Conservation (phyloP, 345 rosid genomes). For the Pistacia atlantica region DNA sequence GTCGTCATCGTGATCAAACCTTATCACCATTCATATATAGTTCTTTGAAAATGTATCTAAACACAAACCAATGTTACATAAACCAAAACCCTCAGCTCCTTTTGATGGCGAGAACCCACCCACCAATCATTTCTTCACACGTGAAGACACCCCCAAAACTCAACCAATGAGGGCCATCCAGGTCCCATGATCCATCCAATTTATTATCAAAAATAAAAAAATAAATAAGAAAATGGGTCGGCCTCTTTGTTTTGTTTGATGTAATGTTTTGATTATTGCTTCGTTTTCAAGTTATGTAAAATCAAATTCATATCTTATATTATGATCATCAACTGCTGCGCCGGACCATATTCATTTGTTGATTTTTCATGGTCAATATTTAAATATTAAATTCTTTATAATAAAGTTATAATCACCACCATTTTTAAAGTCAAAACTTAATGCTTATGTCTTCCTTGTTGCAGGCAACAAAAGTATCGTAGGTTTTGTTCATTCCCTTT, state of each 20-base stretch:
- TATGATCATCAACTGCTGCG: background rate
- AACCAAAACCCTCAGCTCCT: slow-evolving; percentile 36
- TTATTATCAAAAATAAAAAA: too few relatives aligned
- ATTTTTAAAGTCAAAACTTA: slow-evolving; percentile 9
- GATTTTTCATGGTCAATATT: background rate
- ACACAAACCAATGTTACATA: slow-evolving; percentile 24
- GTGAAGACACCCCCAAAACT: background rate
- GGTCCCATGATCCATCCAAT: background rate
- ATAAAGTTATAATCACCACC: background rate
- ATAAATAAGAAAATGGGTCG: slow-evolving; percentile 25
- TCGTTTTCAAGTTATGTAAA: slow-evolving; percentile 6
- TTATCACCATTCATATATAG: too few relatives aligned
- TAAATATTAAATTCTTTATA: background rate
- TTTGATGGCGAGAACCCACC: slow-evolving; percentile 28
- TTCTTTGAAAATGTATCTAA: slow-evolving; percentile 1
- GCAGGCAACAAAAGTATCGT: slow-evolving; percentile 20
- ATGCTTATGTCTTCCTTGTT: slow-evolving; percentile 14
- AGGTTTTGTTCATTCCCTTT: slow-evolving; percentile 1
- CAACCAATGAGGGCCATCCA: background rate
- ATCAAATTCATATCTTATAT: too few relatives aligned
- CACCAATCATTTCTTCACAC: slow-evolving; percentile 33
- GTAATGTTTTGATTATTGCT: slow-evolving; percentile 18
- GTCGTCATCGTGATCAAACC: too few relatives aligned
- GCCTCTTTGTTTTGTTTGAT: slow-evolving; percentile 44
- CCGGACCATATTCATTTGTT: slow-evolving; percentile 20